A percentile compares a stretch with the other conserved stretches of the same genome.
Conservation (phyloP, 2,329 filamentous ascomycete genomes). For the Xylariaceae sp. region DNA sequence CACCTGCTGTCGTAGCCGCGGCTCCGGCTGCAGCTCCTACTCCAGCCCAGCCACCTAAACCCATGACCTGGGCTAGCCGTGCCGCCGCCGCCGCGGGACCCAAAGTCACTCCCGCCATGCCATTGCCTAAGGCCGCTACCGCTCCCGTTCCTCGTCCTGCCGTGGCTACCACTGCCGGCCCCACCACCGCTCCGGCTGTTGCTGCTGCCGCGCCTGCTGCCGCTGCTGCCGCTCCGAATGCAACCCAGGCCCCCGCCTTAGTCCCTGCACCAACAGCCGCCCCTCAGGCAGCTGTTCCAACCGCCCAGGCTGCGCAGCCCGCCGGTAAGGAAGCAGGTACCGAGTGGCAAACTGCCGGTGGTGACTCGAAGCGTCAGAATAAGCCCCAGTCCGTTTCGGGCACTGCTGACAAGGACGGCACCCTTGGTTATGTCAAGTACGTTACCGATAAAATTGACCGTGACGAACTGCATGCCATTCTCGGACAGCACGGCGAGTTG, state of each 20-base stretch:
- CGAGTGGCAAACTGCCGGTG: conserved; percentile 86
- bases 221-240: conserved; percentile 20
- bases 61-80: conserved; percentile 71
- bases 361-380: conserved; percentile 78
- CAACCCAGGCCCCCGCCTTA: conserved; percentile 29
- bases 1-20: conserved; percentile 19
- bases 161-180: conserved; percentile 35
- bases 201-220: conserved; percentile 43
- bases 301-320: conserved; percentile 32
- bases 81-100: conserved; percentile 53
- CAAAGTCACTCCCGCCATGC: conserved; percentile 40
- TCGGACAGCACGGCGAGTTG: conserved; percentile 67
- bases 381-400: conserved; percentile 62
- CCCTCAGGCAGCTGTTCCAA: conserved; percentile 41
- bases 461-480: conserved; percentile 61
- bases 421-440: conserved; percentile 90
- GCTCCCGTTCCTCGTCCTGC: conserved; percentile 40
- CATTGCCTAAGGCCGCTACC: conserved; percentile 53
- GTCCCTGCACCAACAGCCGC: conserved; percentile 35
- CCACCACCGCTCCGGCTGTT: conserved; percentile 32
- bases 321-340: conserved; percentile 49
- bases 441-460: conserved; percentile 83
- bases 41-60: conserved; percentile 47
- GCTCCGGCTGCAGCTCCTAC: conserved; percentile 52
- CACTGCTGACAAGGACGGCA: conserved; percentile 64